These are phyloP conservation scores for Tieghemostelium lacteum DNA, from an alignment of 78 protist genomes.

Conservation along the genomic window DNA sequence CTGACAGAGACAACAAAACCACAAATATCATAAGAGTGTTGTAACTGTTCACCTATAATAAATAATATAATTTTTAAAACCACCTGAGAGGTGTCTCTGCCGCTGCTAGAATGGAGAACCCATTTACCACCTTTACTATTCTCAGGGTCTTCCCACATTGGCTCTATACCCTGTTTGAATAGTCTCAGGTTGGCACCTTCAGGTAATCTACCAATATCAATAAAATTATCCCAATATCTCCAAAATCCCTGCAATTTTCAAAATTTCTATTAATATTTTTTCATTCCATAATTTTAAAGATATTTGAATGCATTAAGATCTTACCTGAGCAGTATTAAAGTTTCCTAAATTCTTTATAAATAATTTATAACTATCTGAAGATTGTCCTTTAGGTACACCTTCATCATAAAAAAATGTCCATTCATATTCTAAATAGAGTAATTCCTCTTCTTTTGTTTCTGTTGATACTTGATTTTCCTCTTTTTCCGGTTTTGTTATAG, in stretches of 20 bases:
- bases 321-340: constrained; percentile 69
- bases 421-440: constrained; percentile 53
- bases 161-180: constrained; percentile 58
- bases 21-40: constrained; percentile 48
- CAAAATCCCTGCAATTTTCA: constrained; percentile 58
- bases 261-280: too few species aligned
- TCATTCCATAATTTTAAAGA: too few species aligned
- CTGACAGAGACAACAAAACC: constrained; percentile 61
- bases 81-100: constrained; percentile 26
- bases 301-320: background rate
- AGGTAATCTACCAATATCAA: constrained; percentile 27
- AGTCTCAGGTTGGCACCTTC: constrained; percentile 55
- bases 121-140: constrained; percentile 69
- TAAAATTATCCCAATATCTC: constrained; percentile 69
- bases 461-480: background rate
- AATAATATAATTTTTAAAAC: constrained; percentile 35
- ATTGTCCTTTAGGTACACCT: constrained; percentile 59
- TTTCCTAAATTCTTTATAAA: constrained; percentile 60
- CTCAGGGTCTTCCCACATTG: constrained; percentile 71
- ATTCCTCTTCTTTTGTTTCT: constrained; percentile 3
- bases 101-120: constrained; percentile 6
- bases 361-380: constrained; percentile 65
- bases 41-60: constrained; percentile 63
- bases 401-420: constrained; percentile 77
- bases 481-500: background rate